phyloP scores from a whole-genome alignment of 495 filamentous ascomycete genomes.

The Aspergillus mulundensis region DNA sequence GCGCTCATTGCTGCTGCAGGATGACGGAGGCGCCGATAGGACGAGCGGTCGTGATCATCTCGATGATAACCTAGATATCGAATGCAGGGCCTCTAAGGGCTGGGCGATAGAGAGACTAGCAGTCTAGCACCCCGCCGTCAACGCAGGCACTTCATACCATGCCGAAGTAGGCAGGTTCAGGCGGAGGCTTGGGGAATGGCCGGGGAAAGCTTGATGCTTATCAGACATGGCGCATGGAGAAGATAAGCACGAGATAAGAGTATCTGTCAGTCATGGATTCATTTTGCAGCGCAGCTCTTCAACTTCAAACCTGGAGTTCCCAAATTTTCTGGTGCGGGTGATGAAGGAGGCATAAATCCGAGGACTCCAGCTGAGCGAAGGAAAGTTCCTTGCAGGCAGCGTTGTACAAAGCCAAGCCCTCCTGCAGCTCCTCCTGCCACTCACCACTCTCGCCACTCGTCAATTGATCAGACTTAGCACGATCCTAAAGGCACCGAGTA shows the following conservation, averaged over 20 bases:
- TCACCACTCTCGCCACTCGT: neutral
- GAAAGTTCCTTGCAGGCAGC: neutral
- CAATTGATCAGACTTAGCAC: too few species aligned
- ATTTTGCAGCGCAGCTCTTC: neutral
- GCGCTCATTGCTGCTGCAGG: neutral
- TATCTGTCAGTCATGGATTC: slow-evolving; percentile 1
- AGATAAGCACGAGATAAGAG: slow-evolving; percentile 15
- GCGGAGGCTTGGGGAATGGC: slow-evolving; percentile 19
- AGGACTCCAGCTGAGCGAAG: too few species aligned
- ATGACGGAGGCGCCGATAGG: slow-evolving; percentile 4
- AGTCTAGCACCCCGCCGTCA: slow-evolving; percentile 12
- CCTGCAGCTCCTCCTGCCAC: neutral
- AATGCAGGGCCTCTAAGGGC: neutral
- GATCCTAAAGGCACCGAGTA: too few species aligned
- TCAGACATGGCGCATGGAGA: neutral
- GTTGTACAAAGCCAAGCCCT: neutral
- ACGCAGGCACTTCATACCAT: slow-evolving; percentile 18
- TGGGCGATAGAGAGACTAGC: slow-evolving; percentile 8
- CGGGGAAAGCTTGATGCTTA: slow-evolving; percentile 10
- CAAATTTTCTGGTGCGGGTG: too few species aligned
- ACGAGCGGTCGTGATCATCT: neutral
- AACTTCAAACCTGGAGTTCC: neutral
- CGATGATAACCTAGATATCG: slow-evolving; percentile 3
- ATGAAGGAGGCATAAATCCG: too few species aligned
- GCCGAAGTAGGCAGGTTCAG: slow-evolving; percentile 31